These are phyloP conservation scores for Leishmania amazonensis DNA, from an alignment of 208 protist species.

Conservation along the genomic window DNA sequence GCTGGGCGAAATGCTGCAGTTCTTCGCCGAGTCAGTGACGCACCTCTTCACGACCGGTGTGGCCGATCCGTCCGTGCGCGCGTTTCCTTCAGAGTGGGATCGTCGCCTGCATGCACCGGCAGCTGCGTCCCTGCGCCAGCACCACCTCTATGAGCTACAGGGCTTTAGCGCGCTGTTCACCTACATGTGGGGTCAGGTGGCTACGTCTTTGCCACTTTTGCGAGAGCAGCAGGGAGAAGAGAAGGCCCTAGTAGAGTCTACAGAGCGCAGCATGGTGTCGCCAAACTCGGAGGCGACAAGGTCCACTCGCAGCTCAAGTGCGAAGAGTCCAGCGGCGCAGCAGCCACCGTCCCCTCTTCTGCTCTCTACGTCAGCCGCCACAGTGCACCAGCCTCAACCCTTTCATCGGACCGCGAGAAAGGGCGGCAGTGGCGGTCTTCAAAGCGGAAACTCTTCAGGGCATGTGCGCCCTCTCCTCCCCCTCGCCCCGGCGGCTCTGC, in stretches of 20 bases:
- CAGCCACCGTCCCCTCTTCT: not conserved
- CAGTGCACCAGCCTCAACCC: not conserved
- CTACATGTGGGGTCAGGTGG: slow-evolving; percentile 56
- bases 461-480: not conserved
- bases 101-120: slow-evolving; percentile 20
- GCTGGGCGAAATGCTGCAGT: slow-evolving; percentile 62
- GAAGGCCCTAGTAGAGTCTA: not conserved
- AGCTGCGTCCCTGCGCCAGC: slow-evolving; percentile 22
- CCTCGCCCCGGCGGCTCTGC: not conserved
- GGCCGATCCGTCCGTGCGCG: slow-evolving; percentile 31
- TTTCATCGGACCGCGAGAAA: not conserved
- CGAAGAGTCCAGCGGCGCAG: not conserved
- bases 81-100: slow-evolving; percentile 68
- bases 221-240: not conserved
- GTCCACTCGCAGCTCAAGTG: not conserved
- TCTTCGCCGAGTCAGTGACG: slow-evolving; percentile 50
- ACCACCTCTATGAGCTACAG: slow-evolving; percentile 73
- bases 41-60: slow-evolving; percentile 59
- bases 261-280: not conserved
- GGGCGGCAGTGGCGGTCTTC: not conserved
- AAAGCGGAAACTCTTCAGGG: no score
- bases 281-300: not conserved
- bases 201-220: slow-evolving; percentile 28
- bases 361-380: not conserved
- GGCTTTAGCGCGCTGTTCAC: slow-evolving; percentile 71